Evolutionary conservation across 345 rosid genomes (phyloP).

Genomic region (Viola odorata): DNA sequence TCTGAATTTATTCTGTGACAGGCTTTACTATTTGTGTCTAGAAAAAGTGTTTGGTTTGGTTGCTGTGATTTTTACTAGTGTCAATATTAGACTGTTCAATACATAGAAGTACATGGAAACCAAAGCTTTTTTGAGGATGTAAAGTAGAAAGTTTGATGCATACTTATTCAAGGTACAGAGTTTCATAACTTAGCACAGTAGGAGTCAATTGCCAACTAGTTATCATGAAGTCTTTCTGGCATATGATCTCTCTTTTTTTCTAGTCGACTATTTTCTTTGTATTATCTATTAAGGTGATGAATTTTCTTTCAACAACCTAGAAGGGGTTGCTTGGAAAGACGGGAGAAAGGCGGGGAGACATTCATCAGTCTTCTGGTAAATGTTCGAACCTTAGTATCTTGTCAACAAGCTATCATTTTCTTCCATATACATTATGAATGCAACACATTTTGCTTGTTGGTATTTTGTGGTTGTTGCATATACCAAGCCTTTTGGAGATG

Average conservation of each 20-base stretch:
- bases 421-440: neutral
- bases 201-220: no score
- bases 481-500: neutral
- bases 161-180: neutral
- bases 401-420: neutral
- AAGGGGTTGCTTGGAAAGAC: slow-evolving; percentile 83
- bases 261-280: neutral
- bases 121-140: neutral
- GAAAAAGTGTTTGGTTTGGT: no score
- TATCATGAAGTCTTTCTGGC: no score
- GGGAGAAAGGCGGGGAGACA: slow-evolving; percentile 60
- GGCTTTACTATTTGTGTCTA: no score
- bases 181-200: no score
- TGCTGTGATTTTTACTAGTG: no score
- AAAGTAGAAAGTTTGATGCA: neutral
- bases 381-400: neutral
- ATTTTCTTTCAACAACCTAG: slow-evolving; percentile 52
- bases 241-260: no score
- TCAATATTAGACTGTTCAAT: no score
- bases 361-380: slow-evolving; percentile 87
- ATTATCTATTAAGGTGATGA: neutral
- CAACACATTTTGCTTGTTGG: neutral
- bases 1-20: no score
- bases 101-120: no score
- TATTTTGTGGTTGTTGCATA: neutral